Evolutionary conservation across 2,329 filamentous ascomycete genomes (phyloP).

Genomic region (Xylaria sp.): DNA sequence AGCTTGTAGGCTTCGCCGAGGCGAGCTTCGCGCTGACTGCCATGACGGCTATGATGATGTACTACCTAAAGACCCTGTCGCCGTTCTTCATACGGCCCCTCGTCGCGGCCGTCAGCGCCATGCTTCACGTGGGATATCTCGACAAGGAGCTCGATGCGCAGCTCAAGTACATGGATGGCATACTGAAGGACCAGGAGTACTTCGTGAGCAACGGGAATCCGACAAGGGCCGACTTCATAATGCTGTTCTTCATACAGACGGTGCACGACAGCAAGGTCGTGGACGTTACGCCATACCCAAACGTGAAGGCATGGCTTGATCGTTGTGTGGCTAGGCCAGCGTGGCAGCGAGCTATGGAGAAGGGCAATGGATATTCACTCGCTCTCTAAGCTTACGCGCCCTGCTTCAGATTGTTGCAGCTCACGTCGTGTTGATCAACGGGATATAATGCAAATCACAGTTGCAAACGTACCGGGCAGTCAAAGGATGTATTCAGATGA

Average conservation of each 20-base stretch:
- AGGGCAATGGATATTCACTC: constrained; percentile 39
- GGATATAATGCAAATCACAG: background rate
- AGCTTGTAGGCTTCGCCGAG: constrained; percentile 38
- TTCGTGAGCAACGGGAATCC: constrained; percentile 38
- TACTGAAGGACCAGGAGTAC: constrained; percentile 33
- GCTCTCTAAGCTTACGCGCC: background rate
- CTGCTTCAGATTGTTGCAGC: background rate
- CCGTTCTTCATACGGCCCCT: constrained; percentile 40
- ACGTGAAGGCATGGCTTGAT: constrained; percentile 38
- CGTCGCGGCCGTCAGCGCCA: constrained; percentile 27
- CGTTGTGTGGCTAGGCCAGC: constrained; percentile 37
- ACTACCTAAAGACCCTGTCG: constrained; percentile 21
- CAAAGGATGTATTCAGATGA: too few species aligned
- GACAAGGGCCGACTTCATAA: constrained; percentile 40
- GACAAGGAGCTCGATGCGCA: constrained; percentile 39
- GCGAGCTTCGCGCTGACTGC: constrained; percentile 30
- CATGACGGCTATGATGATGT: constrained; percentile 30
- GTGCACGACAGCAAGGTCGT: constrained; percentile 25
- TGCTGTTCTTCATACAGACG: constrained; percentile 37
- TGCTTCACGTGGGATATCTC: constrained; percentile 34
- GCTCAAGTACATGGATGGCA: constrained; percentile 28
- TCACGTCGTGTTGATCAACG: background rate
- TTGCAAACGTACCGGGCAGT: background rate
- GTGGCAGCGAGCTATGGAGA: constrained; percentile 40
- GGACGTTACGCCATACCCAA: constrained; percentile 38